These are phyloP conservation scores for Aphanocladium album DNA, from an alignment of 2,329 filamentous ascomycete species.

Conservation along the genomic window DNA sequence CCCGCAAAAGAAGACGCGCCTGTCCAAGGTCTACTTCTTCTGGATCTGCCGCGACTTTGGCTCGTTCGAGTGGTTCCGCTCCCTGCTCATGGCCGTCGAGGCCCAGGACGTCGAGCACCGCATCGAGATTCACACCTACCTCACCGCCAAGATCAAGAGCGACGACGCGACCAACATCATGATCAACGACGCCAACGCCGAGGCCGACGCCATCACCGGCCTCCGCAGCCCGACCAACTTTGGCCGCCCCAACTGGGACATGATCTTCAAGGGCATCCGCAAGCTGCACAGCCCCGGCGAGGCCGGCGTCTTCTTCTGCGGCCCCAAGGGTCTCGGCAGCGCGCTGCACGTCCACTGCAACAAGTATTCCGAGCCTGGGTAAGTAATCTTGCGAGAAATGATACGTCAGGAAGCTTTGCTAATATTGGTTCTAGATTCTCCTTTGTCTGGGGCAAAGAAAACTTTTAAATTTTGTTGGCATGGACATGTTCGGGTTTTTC, in stretches of 20 bases:
- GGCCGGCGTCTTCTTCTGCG: constrained; percentile 80
- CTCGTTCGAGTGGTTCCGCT: constrained; percentile 86
- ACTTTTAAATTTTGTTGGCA: constrained; percentile 44
- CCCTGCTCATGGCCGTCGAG: constrained; percentile 76
- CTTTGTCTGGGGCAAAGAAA: constrained; percentile 66
- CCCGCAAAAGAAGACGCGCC: constrained; percentile 69
- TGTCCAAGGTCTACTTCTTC: constrained; percentile 88
- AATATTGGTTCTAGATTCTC: constrained; percentile 45
- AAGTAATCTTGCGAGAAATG: constrained; percentile 29
- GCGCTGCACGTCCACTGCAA: constrained; percentile 78
- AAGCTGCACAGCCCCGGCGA: constrained; percentile 71
- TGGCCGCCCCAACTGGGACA: constrained; percentile 83
- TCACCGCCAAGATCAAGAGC: constrained; percentile 80
- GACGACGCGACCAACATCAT: constrained; percentile 88
- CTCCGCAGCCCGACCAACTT: constrained; percentile 80
- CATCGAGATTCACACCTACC: constrained; percentile 86
- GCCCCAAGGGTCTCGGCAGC: constrained; percentile 73
- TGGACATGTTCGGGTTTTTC: neutral
- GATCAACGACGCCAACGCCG: constrained; percentile 83
- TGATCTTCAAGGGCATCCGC: constrained; percentile 78
- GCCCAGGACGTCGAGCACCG: constrained; percentile 77
- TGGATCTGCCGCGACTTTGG: constrained; percentile 88
- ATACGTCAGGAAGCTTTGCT: constrained; percentile 7
- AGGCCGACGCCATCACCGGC: constrained; percentile 80
- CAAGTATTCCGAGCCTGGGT: constrained; percentile 79